phyloP scores from a whole-genome alignment of 1,284 basidiomycete genomes.

The Agaricales sp. region DNA sequence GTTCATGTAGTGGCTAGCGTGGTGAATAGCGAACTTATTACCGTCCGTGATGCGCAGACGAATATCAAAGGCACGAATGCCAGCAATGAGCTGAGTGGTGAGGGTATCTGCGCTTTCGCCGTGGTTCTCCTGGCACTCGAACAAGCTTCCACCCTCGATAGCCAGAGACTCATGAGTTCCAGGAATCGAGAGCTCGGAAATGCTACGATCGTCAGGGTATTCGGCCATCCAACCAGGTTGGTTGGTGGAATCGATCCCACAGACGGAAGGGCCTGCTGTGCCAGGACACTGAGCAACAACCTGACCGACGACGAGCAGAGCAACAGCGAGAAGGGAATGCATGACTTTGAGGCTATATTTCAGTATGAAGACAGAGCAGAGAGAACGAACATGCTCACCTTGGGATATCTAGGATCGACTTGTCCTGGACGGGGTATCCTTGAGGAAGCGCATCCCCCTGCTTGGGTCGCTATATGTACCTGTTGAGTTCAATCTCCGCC shows the following conservation, averaged over 20 bases:
- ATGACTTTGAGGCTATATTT: too few species aligned
- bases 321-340: not conserved
- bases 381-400: too few species aligned
- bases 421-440: too few species aligned
- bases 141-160: not conserved
- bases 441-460: too few species aligned
- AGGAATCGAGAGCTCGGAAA: constrained; percentile 1
- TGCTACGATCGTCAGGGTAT: not conserved
- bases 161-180: not conserved
- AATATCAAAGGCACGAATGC: not conserved
- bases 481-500: too few species aligned
- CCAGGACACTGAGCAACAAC: not conserved
- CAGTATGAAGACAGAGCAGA: too few species aligned
- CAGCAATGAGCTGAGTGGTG: not conserved
- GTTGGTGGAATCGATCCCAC: not conserved
- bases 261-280: constrained; percentile 1
- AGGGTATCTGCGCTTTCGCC: not conserved
- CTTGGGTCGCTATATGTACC: too few species aligned
- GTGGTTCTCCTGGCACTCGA: not conserved
- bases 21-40: constrained; percentile 2
- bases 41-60: not conserved
- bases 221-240: not conserved
- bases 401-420: too few species aligned
- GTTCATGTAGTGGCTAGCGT: not conserved
- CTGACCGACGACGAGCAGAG: not conserved